Percentiles rank a stretch among this genome's conserved stretches.
Evolutionary conservation across 495 filamentous ascomycete species (phyloP).

Genomic region (Friedmanniomyces simplex): DNA sequence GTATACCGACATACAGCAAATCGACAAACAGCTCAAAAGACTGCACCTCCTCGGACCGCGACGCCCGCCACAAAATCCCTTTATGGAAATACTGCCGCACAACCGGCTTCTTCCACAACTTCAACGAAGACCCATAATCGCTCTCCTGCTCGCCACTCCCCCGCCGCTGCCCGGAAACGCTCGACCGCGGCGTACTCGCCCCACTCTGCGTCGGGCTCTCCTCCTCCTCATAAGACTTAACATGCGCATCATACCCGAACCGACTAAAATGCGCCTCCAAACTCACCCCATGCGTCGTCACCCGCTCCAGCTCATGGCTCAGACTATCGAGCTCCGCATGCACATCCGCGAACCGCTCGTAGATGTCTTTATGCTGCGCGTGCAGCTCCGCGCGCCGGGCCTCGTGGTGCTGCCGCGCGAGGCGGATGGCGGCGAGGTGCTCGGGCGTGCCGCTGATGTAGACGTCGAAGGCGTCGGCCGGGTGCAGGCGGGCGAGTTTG

Average conservation of each 20-base stretch:
- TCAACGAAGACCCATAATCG: slow-evolving; percentile 36
- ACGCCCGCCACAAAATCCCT: slow-evolving; percentile 48
- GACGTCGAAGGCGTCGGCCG: slow-evolving; percentile 36
- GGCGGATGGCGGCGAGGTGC: slow-evolving; percentile 40
- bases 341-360: slow-evolving; percentile 44
- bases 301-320: slow-evolving; percentile 39
- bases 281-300: slow-evolving; percentile 41
- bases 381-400: slow-evolving; percentile 34
- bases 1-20: slow-evolving; percentile 45
- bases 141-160: slow-evolving; percentile 36
- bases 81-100: slow-evolving; percentile 53
- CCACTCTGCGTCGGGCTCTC: slow-evolving; percentile 17
- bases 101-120: slow-evolving; percentile 45
- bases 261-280: slow-evolving; percentile 48
- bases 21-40: slow-evolving; percentile 52
- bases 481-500: slow-evolving; percentile 1
- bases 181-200: background rate
- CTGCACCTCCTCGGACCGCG: slow-evolving; percentile 41
- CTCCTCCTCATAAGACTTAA: slow-evolving; percentile 31
- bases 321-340: slow-evolving; percentile 39
- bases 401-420: slow-evolving; percentile 41
- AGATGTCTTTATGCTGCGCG: slow-evolving; percentile 35
- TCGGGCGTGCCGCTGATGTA: slow-evolving; percentile 44
- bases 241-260: slow-evolving; percentile 48
- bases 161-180: background rate